Conservation (phyloP, 2,329 filamentous ascomycete genomes). For the Xylaria sp. region DNA sequence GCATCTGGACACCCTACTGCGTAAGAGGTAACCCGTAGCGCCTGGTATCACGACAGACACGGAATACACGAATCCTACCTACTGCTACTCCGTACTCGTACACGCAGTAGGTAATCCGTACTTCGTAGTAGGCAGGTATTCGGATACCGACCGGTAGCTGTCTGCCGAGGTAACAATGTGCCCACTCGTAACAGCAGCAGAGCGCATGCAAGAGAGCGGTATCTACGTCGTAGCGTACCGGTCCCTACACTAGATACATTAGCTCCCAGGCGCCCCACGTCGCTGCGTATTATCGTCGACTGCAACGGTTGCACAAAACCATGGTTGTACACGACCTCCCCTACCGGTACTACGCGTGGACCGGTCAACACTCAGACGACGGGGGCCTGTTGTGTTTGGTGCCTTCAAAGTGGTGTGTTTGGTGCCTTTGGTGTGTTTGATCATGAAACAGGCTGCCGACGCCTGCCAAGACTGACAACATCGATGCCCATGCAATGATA, state of each 20-base stretch:
- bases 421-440: neutral
- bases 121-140: neutral
- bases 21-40: too few relatives aligned
- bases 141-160: neutral
- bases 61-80: too few relatives aligned
- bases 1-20: too few relatives aligned
- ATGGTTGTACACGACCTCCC: neutral
- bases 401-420: too few relatives aligned
- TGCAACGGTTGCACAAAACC: neutral
- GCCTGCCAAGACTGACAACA: neutral
- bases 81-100: too few relatives aligned
- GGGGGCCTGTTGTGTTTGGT: neutral
- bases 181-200: neutral
- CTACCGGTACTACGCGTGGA: neutral
- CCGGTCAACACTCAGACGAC: neutral
- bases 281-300: neutral
- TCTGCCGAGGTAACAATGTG: neutral
- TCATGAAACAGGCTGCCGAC: neutral
- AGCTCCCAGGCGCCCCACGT: neutral
- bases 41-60: too few relatives aligned
- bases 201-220: neutral
- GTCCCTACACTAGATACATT: neutral
- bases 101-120: too few relatives aligned
- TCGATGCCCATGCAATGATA: neutral
- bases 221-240: neutral